phyloP scores from a whole-genome alignment of 257 asterid species.

The Nicotiana attenuata region DNA sequence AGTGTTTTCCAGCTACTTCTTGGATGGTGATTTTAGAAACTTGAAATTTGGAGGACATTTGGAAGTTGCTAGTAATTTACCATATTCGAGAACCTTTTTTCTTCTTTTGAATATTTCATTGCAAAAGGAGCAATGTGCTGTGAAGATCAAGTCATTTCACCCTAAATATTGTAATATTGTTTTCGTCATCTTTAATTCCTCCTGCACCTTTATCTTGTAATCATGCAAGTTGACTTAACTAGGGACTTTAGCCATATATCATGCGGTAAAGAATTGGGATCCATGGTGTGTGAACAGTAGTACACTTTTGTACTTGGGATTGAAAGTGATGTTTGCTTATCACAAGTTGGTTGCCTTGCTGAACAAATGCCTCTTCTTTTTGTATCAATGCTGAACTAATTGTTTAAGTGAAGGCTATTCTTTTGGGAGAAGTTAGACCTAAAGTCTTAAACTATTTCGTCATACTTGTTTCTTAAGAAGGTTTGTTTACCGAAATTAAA shows the following conservation, averaged over 20 bases:
- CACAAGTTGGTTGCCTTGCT: background rate
- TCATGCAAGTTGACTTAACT: background rate
- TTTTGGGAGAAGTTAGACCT: background rate
- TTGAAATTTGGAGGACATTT: background rate
- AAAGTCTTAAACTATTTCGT: background rate
- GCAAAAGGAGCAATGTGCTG: background rate
- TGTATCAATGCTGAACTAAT: conserved; percentile 1
- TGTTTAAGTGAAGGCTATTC: background rate
- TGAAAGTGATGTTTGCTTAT: background rate
- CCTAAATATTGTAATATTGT: background rate
- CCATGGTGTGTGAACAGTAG: background rate
- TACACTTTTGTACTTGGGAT: background rate
- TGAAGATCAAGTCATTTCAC: background rate
- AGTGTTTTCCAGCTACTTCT: background rate
- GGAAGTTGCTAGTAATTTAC: background rate
- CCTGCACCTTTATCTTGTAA: background rate
- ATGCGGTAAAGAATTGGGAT: background rate
- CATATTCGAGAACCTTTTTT: background rate
- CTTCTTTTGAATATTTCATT: background rate
- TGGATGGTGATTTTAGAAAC: background rate
- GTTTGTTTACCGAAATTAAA: conserved; percentile 3
- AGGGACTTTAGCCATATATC: background rate
- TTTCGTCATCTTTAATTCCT: background rate
- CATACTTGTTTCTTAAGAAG: background rate
- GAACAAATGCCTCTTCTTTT: background rate